Evolutionary conservation across 768 basidiomycete genomes (phyloP).

Genomic region (Collybiopsis luxurians): DNA sequence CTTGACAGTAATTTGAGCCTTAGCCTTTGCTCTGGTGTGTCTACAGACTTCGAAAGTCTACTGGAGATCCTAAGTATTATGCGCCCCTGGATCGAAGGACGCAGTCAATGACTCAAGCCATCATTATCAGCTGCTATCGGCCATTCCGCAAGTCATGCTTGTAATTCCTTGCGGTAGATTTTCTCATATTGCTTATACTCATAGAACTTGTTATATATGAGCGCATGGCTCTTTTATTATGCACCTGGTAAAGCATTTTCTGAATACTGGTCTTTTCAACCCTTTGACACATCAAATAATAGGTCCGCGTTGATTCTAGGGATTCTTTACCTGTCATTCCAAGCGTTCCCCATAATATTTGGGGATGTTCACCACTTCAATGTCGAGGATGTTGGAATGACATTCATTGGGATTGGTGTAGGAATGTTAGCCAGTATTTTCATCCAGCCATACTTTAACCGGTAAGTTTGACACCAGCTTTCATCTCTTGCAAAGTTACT

Average conservation of each 20-base stretch:
- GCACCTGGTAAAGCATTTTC: conserved; percentile 55
- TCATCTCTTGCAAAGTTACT: conserved; percentile 11
- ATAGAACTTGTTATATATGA: conserved; percentile 63
- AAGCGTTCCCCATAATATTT: conserved; percentile 51
- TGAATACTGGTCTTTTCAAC: conserved; percentile 31
- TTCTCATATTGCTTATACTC: too few relatives aligned
- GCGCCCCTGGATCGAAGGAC: conserved; percentile 57
- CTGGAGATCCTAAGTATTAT: conserved; percentile 51
- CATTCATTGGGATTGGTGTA: conserved; percentile 60
- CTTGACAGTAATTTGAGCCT: neutral
- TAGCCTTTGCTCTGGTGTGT: too few relatives aligned
- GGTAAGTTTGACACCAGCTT: conserved; percentile 34
- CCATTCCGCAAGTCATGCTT: conserved; percentile 60
- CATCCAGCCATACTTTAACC: conserved; percentile 23
- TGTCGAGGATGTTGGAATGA: conserved; percentile 48
- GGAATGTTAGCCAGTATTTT: conserved; percentile 47
- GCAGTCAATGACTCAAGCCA: conserved; percentile 39
- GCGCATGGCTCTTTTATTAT: conserved; percentile 72
- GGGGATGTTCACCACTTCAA: conserved; percentile 52
- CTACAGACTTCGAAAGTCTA: conserved; percentile 49
- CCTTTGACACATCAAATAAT: conserved; percentile 45
- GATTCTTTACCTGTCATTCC: conserved; percentile 62
- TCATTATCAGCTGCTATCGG: conserved; percentile 58
- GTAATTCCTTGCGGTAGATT: too few relatives aligned
- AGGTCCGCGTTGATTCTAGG: conserved; percentile 62